These are phyloP conservation scores for Cladobotryum protrusum DNA, from an alignment of 2,329 filamentous ascomycete species.

Conservation along the genomic window DNA sequence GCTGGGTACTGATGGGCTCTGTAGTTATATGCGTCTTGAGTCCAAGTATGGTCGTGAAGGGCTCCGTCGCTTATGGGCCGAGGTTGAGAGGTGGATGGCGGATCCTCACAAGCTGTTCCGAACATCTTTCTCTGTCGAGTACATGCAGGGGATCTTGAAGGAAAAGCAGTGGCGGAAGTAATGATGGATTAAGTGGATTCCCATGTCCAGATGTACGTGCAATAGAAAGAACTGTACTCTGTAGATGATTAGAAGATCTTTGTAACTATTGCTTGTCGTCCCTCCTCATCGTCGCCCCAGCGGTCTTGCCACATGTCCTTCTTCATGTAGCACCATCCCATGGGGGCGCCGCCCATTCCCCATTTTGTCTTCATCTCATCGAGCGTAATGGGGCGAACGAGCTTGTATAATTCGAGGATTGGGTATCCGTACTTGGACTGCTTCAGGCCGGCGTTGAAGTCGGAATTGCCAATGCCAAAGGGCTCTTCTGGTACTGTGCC, in stretches of 20 bases:
- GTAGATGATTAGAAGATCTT: no score
- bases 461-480: slow-evolving; percentile 21
- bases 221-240: no score
- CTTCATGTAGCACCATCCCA: slow-evolving; percentile 21
- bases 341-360: slow-evolving; percentile 20
- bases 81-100: slow-evolving; percentile 9
- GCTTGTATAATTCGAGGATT: slow-evolving; percentile 20
- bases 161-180: no score
- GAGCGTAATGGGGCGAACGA: slow-evolving; percentile 17
- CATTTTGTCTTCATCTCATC: slow-evolving; percentile 19
- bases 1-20: slow-evolving; percentile 3
- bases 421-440: slow-evolving; percentile 23
- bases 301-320: slow-evolving; percentile 18
- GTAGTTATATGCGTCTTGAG: slow-evolving; percentile 8
- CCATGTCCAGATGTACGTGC: no score
- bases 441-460: slow-evolving; percentile 24
- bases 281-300: slow-evolving; percentile 16
- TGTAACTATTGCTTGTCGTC: neutral
- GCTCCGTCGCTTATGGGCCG: slow-evolving; percentile 3
- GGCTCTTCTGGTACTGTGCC: slow-evolving; percentile 20
- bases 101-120: slow-evolving; percentile 10
- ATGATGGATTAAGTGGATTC: no score
- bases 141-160: no score
- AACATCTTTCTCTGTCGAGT: slow-evolving; percentile 1
- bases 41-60: slow-evolving; percentile 1